Evolutionary conservation across 1,139 yeast species (phyloP), one percentile per base, ranked within the genome.

Genomic region (Williopsis jadinii): DNA sequence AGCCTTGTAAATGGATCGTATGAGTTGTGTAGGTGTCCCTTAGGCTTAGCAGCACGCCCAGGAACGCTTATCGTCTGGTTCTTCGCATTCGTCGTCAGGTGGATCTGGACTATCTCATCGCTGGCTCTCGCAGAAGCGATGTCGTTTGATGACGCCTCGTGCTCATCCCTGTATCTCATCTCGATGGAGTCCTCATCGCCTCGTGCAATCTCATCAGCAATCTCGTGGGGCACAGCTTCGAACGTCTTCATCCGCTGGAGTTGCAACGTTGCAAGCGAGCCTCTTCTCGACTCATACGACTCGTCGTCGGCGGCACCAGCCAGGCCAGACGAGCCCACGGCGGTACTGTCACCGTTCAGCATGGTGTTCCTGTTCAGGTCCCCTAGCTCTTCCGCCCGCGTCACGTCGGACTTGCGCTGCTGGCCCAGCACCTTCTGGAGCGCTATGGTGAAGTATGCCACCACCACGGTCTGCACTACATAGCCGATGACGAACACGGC

Each of bases 401-500:
- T 42, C 48, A 53, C 41, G 43, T 40, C 39, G 3, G 53, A 42
- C 28, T 41, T 42, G 34, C 56, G 51, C 6, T 42, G 42, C 35
- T 41, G 45, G 14, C 45, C 51, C 37, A 66, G 41, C 5, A 70
- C 19, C 34, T 51, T 50, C 50, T 72, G 77, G 33, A 73, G 53
- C 3, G 60, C 56, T 48, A 68, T 56, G 3, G 72, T 71, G 38
- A 70, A 55, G 49, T 70, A 73, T 1, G 74, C 76, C 59, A 77
- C 62, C 13, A 72, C 55, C 1, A 70, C 67, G 57, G 78, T 70
- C 42, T 81, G 68, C 3, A 68, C 56, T 5, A 79, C 44, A 54
- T 80, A 79, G 1, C 94, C 92, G 34, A 81, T 49, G 3, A 79
- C 67, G 55, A 84, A 84, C 11, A 83, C 84, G 0, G 78, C 92